Evolutionary conservation across 2,329 filamentous ascomycete species (phyloP), one percentile per base, ranked within the genome.

Genomic region (Fusarium zealandicum): DNA sequence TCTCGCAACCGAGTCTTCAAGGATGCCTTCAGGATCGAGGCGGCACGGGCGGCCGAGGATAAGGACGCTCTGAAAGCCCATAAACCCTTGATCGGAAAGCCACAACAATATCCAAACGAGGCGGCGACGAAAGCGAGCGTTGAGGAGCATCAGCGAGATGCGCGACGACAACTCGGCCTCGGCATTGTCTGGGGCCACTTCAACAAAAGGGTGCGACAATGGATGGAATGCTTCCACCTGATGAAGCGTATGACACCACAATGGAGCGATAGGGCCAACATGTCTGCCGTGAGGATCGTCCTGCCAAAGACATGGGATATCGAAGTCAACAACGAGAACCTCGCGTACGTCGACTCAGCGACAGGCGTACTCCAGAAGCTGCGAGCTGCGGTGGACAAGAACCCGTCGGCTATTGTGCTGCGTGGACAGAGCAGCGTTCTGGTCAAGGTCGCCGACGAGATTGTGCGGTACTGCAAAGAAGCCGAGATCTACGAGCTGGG

Each of bases 191-290:
- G 71, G 51, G 57, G 64, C 16, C 62, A 66, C 11, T 69, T 72
- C 46, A 50, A 59, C 1, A 64, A 60, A 30, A 64, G 59, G 13
- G 61, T 71, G 30, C 68, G 73, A 2, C 69, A 76, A 52, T 82
- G 78, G 78, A 72, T 69, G 12, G 57, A 66, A 6, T 73, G 75
- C 10, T 71, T 82, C 33, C 54, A 66, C 8, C 56, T 73, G 4
- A 70, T 82, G 53, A 71, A 70, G 55, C 63, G 64, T 12, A 71
- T 66, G 59, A 80, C 77, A 12, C 67, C 69, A 9, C 67, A 66
- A 46, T 66, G 63, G 53, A 68, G 63, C 27, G 68, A 68, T n/a
- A 65, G 63, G 43, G 60, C 67, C 13, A 67, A 67, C 37, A 73
- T 75, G 67, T 70, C 72, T 16, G 73, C 74, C 11, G 66, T 76